These are phyloP conservation scores for Fomitopsis pulvina DNA, from an alignment of 768 basidiomycete species.

Conservation along the genomic window DNA sequence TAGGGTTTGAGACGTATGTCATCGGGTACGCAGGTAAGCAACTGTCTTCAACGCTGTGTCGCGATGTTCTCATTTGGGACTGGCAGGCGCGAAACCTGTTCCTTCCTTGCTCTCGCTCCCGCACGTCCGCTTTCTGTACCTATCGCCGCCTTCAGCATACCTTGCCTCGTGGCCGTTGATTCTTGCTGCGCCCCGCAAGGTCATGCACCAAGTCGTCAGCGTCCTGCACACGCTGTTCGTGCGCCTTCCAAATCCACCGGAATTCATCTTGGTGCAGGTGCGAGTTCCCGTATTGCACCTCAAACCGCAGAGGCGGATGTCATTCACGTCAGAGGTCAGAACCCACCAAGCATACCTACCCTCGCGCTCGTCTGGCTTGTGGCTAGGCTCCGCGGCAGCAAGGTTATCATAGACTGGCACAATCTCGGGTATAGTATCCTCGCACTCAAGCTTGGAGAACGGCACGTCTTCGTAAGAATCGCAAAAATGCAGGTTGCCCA, in stretches of 20 bases:
- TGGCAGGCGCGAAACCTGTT: constrained; percentile 76
- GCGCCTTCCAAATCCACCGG: constrained; percentile 58
- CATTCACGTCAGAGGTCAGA: constrained; percentile 40
- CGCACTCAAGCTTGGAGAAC: constrained; percentile 66
- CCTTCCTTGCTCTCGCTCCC: constrained; percentile 65
- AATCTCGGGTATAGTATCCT: constrained; percentile 95
- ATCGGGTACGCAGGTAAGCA: constrained; percentile 80
- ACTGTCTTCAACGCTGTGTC: not conserved
- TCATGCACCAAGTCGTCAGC: constrained; percentile 57
- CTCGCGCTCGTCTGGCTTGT: constrained; percentile 80
- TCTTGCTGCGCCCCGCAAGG: constrained; percentile 75
- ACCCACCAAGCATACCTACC: constrained; percentile 95
- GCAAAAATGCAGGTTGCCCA: constrained; percentile 46
- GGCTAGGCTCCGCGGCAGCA: constrained; percentile 59
- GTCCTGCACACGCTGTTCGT: constrained; percentile 60
- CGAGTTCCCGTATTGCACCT: too few relatives aligned
- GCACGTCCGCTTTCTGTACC: constrained; percentile 57
- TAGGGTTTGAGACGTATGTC: constrained; percentile 70
- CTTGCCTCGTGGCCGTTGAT: constrained; percentile 55
- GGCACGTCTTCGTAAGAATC: constrained; percentile 64
- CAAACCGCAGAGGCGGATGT: not conserved
- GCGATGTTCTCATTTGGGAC: not conserved
- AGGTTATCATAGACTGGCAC: constrained; percentile 98
- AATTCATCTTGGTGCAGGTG: constrained; percentile 89
- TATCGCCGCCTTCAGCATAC: constrained; percentile 54